Percentiles rank a stretch among this genome's conserved stretches.
These are phyloP conservation scores for Achlya hypogyna DNA, from an alignment of 352 stramenopile species.

Conservation along the genomic window DNA sequence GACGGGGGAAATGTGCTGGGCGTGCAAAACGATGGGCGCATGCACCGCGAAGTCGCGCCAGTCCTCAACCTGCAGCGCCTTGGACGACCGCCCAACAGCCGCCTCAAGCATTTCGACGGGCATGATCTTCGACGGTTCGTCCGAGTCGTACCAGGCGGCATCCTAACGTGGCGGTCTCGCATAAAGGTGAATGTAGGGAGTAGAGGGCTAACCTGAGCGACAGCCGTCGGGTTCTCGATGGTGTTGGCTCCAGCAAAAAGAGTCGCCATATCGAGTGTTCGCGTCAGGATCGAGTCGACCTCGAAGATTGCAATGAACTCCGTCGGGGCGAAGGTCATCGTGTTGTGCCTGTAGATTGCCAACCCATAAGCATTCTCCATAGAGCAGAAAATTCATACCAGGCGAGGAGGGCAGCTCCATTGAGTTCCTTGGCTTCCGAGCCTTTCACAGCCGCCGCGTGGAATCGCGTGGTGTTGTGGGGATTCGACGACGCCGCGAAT, in stretches of 20 bases:
- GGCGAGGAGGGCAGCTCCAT: conserved; percentile 5
- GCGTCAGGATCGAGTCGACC: conserved; percentile 73
- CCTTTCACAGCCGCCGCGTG: conserved; percentile 4
- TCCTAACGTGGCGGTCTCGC: conserved; percentile 26
- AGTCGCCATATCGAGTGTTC: conserved; percentile 63
- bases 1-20: conserved; percentile 36
- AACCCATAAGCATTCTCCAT: background rate
- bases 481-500: background rate
- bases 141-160: conserved; percentile 60
- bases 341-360: background rate
- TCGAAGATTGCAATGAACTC: conserved; percentile 75
- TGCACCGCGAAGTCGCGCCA: conserved; percentile 66
- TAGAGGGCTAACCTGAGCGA: conserved; percentile 28
- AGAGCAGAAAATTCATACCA: background rate
- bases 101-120: conserved; percentile 22
- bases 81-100: conserved; percentile 24
- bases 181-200: background rate
- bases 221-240: conserved; percentile 35
- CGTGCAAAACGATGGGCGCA: conserved; percentile 60
- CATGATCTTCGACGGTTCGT: conserved; percentile 31
- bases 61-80: conserved; percentile 35
- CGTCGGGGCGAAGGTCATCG: conserved; percentile 19
- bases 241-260: conserved; percentile 57
- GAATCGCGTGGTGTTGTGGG: conserved; percentile 16
- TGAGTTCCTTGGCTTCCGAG: conserved; percentile 8